Base-by-base conservation (phyloP, 2,329 filamentous ascomycete species). In the Sporothrix pallida region DNA sequence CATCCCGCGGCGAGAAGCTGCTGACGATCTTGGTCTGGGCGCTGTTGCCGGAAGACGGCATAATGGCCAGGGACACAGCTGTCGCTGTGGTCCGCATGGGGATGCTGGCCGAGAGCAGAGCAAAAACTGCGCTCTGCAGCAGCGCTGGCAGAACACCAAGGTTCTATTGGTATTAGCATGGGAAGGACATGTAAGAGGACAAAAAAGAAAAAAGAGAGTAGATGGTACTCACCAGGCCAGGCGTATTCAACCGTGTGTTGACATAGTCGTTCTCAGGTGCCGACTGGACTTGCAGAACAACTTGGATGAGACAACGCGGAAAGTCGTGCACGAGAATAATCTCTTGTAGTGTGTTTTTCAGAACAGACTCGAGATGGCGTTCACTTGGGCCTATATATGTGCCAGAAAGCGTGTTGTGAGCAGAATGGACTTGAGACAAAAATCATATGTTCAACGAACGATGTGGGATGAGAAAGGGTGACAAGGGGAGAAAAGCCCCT, bases 81-180 rank as follows among this genome's bases (percentile, higher is more conserved):
- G 90, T 90, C 60, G 91, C 88, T 13, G 92, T 92, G 75, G 91
- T 89, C 62, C 90, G 90, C 79, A 98, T 86, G 13, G 95, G 94
- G 48, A 98, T 87, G 1, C 92, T 91, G 37, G 93, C 94, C 60
- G 94, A 94, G 50, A 98, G 85, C 17, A 98, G 87, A 26, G 93
- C 90, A 54, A 96, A 84, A 52, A 95, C 85, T 5, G 93, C 88
- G 0, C 94, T 91, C 81, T 98, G 94, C 44, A 98, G 84, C 75
- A 98, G 87, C 48, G 93, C 89, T 31, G 96, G 93, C 72, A 99
- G 89, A 63, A 97, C 86, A 68, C 91, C 86, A 58, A 98, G 87
- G 80, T 93, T 93, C 91, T 95, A 77, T 52, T 68, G n/a, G n/a
- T 62, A 69, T 74, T 12, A 15, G 31, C 6, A 48, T 23, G 20